phyloP scores from a whole-genome alignment of 2,329 filamentous ascomycete genomes.

The Sordariomycetes sp. region DNA sequence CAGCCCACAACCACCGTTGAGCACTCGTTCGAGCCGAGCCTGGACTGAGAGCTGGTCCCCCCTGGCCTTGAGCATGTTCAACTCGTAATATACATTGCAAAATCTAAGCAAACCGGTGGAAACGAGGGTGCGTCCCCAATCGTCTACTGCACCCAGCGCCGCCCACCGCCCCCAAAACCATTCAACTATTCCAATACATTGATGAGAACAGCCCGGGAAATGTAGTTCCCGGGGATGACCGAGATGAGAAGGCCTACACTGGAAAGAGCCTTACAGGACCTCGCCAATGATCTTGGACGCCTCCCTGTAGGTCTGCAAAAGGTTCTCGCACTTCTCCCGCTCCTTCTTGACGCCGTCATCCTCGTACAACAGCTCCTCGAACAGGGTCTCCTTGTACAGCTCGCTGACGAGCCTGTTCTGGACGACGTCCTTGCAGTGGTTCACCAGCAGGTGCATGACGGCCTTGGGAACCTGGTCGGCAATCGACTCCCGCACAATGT shows the following conservation, averaged over 20 bases:
- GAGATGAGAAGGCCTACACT: not conserved
- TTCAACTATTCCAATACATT: not conserved
- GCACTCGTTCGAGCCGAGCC: not conserved
- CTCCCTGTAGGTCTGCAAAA: conserved; percentile 91
- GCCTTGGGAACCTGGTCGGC: conserved; percentile 98
- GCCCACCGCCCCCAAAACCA: not conserved
- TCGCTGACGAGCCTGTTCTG: conserved; percentile 95
- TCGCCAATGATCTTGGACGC: conserved; percentile 97
- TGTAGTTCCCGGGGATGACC: not conserved
- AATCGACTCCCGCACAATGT: conserved; percentile 97
- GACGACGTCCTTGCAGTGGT: conserved; percentile 95
- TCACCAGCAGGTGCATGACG: conserved; percentile 96
- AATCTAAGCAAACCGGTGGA: not conserved
- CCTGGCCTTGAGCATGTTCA: not conserved
- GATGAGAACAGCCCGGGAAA: not conserved
- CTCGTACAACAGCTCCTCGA: conserved; percentile 90
- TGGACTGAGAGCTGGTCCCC: not conserved
- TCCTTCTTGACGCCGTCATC: conserved; percentile 97
- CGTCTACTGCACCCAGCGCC: not conserved
- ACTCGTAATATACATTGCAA: not conserved
- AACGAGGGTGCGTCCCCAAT: not conserved
- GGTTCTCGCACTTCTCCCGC: conserved; percentile 94
- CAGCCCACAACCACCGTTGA: not conserved
- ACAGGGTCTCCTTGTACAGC: conserved; percentile 84
- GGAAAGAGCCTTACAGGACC: conserved; percentile 53